Percentiles rank a stretch among this genome's conserved stretches.
phyloP scores from a whole-genome alignment of 2,329 filamentous ascomycete genomes.

The Hypocrella siamensis region DNA sequence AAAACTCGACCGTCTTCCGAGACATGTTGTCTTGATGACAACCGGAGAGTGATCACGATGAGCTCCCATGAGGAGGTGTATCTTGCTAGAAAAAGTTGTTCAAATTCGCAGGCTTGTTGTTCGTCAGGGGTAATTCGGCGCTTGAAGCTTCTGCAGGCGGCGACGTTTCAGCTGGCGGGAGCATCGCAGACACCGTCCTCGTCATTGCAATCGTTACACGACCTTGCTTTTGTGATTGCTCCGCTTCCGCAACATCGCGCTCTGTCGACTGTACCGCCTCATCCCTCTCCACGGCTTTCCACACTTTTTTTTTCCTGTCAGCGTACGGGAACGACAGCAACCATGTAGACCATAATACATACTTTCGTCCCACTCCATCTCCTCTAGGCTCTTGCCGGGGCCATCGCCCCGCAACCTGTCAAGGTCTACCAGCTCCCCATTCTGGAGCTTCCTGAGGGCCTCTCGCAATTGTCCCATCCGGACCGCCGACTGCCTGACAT shows the following conservation, averaged over 20 bases:
- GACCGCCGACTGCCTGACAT: conserved; percentile 60
- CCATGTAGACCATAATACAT: conserved; percentile 12
- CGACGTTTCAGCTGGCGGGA: too few relatives aligned
- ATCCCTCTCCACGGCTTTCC: conserved; percentile 52
- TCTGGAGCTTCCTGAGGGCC: conserved; percentile 53
- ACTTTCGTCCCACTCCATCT: conserved; percentile 83
- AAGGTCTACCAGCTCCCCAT: conserved; percentile 69
- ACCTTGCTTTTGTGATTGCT: conserved; percentile 8
- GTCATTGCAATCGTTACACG: neutral
- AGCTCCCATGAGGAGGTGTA: too few relatives aligned
- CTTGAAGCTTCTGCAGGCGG: too few relatives aligned
- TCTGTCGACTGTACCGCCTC: conserved; percentile 35
- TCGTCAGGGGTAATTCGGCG: too few relatives aligned
- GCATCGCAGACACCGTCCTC: too few relatives aligned
- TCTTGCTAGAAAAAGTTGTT: too few relatives aligned
- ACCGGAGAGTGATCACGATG: conserved; percentile 7
- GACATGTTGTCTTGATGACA: conserved; percentile 40
- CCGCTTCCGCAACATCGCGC: conserved; percentile 18
- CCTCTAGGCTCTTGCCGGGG: conserved; percentile 53
- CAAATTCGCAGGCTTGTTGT: too few relatives aligned
- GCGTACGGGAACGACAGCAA: neutral
- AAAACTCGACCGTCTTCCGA: conserved; percentile 27
- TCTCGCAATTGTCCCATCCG: conserved; percentile 65
- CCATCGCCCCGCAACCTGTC: conserved; percentile 56
- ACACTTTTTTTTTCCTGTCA: conserved; percentile 25